phyloP scores from a whole-genome alignment of 371 early-diverging fungal species.

The Mortierella sp. region DNA sequence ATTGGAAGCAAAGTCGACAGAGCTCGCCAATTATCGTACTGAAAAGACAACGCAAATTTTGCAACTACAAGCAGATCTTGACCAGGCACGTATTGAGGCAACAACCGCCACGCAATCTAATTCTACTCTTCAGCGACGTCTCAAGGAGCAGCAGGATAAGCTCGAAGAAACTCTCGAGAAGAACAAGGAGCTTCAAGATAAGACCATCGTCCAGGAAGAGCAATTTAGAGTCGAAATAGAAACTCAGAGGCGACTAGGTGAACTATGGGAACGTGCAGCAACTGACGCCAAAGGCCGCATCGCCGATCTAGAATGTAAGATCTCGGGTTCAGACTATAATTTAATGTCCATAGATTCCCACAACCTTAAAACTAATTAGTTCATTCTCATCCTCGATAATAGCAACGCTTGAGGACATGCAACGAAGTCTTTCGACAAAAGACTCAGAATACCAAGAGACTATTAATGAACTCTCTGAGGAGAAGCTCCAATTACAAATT shows the following conservation, averaged over 20 bases:
- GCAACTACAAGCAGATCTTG: slow-evolving; percentile 47
- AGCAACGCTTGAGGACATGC: slow-evolving; percentile 46
- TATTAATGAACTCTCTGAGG: slow-evolving; percentile 31
- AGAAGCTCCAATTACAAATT: slow-evolving; percentile 43
- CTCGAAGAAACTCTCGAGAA: slow-evolving; percentile 63
- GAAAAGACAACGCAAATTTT: slow-evolving; percentile 43
- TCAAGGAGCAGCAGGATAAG: slow-evolving; percentile 60
- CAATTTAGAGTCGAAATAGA: slow-evolving; percentile 78
- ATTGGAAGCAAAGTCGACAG: slow-evolving; percentile 40
- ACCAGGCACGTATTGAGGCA: slow-evolving; percentile 37
- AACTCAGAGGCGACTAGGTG: slow-evolving; percentile 70
- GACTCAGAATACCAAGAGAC: slow-evolving; percentile 34
- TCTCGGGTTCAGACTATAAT: too few species aligned
- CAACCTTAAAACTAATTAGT: background rate
- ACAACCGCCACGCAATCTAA: slow-evolving; percentile 29
- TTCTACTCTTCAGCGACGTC: slow-evolving; percentile 53
- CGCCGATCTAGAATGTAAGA: slow-evolving; percentile 61
- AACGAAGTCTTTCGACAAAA: slow-evolving; percentile 27
- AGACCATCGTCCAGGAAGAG: slow-evolving; percentile 63
- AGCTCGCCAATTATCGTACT: slow-evolving; percentile 28
- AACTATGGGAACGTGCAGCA: slow-evolving; percentile 66
- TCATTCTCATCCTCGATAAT: background rate
- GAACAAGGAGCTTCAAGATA: slow-evolving; percentile 64
- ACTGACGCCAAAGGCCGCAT: slow-evolving; percentile 64
- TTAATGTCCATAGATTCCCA: background rate